A percentile compares a stretch with the other conserved stretches of the same genome.
Evolutionary conservation across 371 early-diverging fungal species (phyloP).

Genomic region (Saksenaea vasiformis): DNA sequence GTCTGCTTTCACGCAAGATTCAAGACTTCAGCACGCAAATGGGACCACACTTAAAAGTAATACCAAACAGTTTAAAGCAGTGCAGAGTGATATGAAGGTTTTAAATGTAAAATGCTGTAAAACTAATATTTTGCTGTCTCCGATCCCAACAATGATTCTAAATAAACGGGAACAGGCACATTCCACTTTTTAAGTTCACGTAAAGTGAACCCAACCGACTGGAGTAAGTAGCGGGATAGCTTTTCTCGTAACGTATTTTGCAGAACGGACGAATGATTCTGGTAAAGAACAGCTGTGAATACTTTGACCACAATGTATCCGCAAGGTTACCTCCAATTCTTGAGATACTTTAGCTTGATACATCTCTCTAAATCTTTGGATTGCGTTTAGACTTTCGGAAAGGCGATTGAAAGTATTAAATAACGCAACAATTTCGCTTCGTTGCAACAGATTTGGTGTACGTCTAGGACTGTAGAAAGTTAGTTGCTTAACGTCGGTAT

Average conservation of each 20-base stretch:
- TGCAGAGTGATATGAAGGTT: no score
- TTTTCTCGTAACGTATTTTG: neutral
- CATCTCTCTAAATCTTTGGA: conserved; percentile 72
- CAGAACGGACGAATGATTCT: neutral
- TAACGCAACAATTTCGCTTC: conserved; percentile 91
- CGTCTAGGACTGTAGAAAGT: conserved; percentile 41
- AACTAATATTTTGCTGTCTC: neutral
- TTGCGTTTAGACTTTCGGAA: conserved; percentile 74
- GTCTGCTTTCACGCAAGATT: no score
- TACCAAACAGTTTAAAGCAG: no score
- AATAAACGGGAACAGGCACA: neutral
- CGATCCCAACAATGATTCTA: neutral
- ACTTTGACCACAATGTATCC: neutral
- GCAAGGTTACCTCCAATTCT: neutral
- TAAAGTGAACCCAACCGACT: neutral
- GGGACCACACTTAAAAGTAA: no score
- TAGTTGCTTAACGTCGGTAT: neutral
- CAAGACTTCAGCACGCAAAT: no score
- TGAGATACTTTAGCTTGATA: conserved; percentile 41
- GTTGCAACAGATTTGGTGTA: conserved; percentile 62
- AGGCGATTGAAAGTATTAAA: conserved; percentile 89
- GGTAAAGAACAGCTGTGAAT: no score
- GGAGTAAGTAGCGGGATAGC: neutral
- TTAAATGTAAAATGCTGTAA: neutral
- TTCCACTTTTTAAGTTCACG: neutral